Evolutionary conservation across 2,329 filamentous ascomycete genomes (phyloP).

Genomic region (Aspergillus awamori): DNA sequence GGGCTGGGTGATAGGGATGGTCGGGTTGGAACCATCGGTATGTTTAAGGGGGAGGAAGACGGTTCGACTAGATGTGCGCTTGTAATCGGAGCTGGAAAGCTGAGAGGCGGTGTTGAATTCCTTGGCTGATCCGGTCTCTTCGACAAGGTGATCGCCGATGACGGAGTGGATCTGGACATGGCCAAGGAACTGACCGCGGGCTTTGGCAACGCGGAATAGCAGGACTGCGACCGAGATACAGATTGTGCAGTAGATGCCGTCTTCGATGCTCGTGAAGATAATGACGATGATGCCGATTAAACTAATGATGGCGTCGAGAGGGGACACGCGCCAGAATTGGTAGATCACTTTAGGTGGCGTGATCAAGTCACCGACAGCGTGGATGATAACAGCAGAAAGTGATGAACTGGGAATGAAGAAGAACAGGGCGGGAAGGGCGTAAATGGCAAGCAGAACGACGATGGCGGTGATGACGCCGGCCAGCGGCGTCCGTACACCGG

Average conservation of each 20-base stretch:
- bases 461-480: slow-evolving; percentile 84
- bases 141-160: slow-evolving; percentile 71
- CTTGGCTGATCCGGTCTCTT: slow-evolving; percentile 62
- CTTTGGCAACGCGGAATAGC: slow-evolving; percentile 80
- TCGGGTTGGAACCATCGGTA: slow-evolving; percentile 86
- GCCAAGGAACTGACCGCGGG: slow-evolving; percentile 81
- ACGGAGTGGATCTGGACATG: slow-evolving; percentile 82
- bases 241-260: slow-evolving; percentile 88
- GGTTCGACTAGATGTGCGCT: slow-evolving; percentile 64
- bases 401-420: slow-evolving; percentile 85
- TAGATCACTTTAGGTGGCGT: slow-evolving; percentile 88
- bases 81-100: slow-evolving; percentile 34
- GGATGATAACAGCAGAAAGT: slow-evolving; percentile 87
- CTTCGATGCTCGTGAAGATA: slow-evolving; percentile 83
- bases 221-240: slow-evolving; percentile 73
- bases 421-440: slow-evolving; percentile 83
- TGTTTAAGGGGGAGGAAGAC: slow-evolving; percentile 87
- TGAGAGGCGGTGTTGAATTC: slow-evolving; percentile 52
- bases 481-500: slow-evolving; percentile 86
- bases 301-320: slow-evolving; percentile 87
- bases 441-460: slow-evolving; percentile 84
- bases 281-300: slow-evolving; percentile 89
- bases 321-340: slow-evolving; percentile 91
- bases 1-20: slow-evolving; percentile 73
- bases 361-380: slow-evolving; percentile 89